Percentiles rank a stretch among this genome's conserved stretches.
Conservation (phyloP, 257 asterid species). For the Gentiana straminea region DNA sequence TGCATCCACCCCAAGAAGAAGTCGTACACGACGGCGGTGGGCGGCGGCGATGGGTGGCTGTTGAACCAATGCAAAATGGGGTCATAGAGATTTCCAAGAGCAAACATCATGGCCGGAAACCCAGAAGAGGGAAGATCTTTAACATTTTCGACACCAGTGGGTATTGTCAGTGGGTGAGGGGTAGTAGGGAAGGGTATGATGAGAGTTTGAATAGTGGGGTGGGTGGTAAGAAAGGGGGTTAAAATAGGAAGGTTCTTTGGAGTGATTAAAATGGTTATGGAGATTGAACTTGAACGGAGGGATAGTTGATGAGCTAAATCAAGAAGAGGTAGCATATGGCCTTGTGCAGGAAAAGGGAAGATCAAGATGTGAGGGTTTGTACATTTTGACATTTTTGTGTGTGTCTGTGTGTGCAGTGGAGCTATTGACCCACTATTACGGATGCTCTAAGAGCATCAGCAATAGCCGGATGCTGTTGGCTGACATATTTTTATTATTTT, state of each 20-base stretch:
- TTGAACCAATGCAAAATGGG: constrained; percentile 48
- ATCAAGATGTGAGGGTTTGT: constrained; percentile 41
- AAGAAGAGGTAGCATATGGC: too few relatives aligned
- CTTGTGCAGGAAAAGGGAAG: constrained; percentile 49
- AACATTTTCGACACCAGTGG: constrained; percentile 67
- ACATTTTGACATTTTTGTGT: constrained; percentile 5
- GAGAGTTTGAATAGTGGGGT: constrained; percentile 44
- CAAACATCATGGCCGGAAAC: constrained; percentile 34
- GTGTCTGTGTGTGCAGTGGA: too few relatives aligned
- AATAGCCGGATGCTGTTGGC: too few relatives aligned
- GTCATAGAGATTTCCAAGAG: constrained; percentile 26
- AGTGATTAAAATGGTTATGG: constrained; percentile 29
- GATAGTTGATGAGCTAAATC: constrained; percentile 44
- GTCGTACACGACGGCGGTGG: constrained; percentile 28
- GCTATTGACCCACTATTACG: too few relatives aligned
- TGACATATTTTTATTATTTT: too few relatives aligned
- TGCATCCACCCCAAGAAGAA: constrained; percentile 41
- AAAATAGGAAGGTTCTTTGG: too few relatives aligned
- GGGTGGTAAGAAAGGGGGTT: constrained; percentile 36
- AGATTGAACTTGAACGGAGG: constrained; percentile 35
- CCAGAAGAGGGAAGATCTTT: constrained; percentile 50
- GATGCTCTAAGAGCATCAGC: too few relatives aligned
- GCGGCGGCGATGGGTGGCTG: constrained; percentile 59
- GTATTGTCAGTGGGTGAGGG: constrained; percentile 27
- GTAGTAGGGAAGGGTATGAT: constrained; percentile 53